Base-by-base conservation (phyloP, 306 rosid species). In the Alnus rubra region DNA sequence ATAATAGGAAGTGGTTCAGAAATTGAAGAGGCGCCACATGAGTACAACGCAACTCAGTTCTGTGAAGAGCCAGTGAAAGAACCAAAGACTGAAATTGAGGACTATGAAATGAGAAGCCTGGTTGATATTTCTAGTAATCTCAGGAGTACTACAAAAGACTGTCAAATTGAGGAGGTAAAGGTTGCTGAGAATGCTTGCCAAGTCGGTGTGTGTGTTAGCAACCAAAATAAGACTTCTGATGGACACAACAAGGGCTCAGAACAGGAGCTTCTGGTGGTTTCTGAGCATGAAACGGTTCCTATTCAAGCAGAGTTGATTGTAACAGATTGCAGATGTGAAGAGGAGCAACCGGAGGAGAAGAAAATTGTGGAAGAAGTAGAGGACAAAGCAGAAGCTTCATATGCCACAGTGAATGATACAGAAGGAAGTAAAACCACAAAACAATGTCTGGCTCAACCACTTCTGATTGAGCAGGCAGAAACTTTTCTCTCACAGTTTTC, bases 161-260 rank as follows among this genome's bases (percentile, higher is more conserved):
- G 48, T 82, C 78, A 19, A 81, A 62, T 50, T 14, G 83, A 78
- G 59, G 87, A 78, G 72, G 62, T 82, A 53, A 60, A 74, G 42
- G 52, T 65, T 69, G 68, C 72, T 42, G 88, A 77, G 53, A 79
- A 73, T 51, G 80, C 53, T 74, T 37, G 81, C 44, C 78, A 73
- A 7, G 55, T 59, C 76, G 88, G 77, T 14, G 71, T 19, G 45
- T 9, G 33, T 76, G 74, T 71, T 30, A 62, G 55, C 48, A 83
- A 70, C 69, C 81, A 55, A 63, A 80, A 37, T 79, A 82, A 78
- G 78, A 76, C 78, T 82, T 73, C 86, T 70, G 77, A 75, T 63
- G 89, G 84, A 71, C 65, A 48, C 35, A 39, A 14, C 76, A 59
- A 37, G 68, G 65, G 31, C 65, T 72, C 82, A 60, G 83, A 82